A percentile compares a stretch with the other conserved stretches of the same genome.
Evolutionary conservation across 139 green algal genomes (phyloP).

Genomic region (Eudorina sp.): DNA sequence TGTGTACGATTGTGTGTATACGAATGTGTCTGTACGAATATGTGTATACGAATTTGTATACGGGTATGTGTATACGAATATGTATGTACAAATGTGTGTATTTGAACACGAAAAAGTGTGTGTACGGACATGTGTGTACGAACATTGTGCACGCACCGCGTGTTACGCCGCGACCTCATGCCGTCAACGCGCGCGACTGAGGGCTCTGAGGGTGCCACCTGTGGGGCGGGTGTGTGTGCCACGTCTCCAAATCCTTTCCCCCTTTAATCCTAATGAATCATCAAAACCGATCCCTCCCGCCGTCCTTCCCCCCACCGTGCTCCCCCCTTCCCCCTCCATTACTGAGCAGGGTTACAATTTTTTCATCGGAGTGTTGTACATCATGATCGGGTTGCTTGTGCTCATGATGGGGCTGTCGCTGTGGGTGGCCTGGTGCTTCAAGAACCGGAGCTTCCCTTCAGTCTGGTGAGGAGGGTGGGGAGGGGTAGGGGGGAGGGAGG

Average conservation of each 20-base stretch:
- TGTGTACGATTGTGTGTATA: neutral
- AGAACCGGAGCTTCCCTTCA: slow-evolving; percentile 44
- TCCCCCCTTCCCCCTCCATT: neutral
- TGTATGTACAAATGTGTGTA: neutral
- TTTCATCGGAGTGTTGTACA: slow-evolving; percentile 33
- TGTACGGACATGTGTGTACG: neutral
- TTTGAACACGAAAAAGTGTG: neutral
- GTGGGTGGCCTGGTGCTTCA: slow-evolving; percentile 53
- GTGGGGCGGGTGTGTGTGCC: too few species aligned
- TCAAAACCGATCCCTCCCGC: too few species aligned
- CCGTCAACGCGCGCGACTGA: too few species aligned
- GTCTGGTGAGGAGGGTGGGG: slow-evolving; percentile 26
- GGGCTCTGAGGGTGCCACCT: too few species aligned
- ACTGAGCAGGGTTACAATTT: slow-evolving; percentile 30
- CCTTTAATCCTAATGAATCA: too few species aligned
- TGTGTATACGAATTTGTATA: neutral
- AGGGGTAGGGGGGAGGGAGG: neutral
- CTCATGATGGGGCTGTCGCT: slow-evolving; percentile 45
- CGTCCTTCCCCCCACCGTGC: neutral
- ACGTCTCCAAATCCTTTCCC: too few species aligned
- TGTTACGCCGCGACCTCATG: too few species aligned
- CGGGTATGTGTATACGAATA: neutral
- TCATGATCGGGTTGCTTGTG: slow-evolving; percentile 21
- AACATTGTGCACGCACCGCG: too few species aligned
- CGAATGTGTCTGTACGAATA: neutral